Base-by-base conservation (phyloP, 2,329 filamentous ascomycete genomes). In the Didymella segeticola region DNA sequence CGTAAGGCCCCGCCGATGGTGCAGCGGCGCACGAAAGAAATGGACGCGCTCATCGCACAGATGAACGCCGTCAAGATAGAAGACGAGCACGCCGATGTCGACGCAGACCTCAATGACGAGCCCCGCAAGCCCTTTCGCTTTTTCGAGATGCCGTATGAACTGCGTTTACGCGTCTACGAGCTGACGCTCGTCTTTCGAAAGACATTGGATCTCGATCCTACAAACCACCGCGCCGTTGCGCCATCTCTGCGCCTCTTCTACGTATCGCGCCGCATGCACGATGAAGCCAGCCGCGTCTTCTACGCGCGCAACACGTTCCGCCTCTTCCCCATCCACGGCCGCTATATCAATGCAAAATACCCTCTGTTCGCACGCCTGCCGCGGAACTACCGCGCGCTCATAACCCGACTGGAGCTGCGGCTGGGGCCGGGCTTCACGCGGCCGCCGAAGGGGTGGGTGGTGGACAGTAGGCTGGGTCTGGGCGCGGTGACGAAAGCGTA, bases 351-450 rank as follows among this genome's bases (percentile, higher is more conserved):
- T 75, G 86, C 86, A 25, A 90, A 90, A 75, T 85, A 84, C 61
- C 89, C 89, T 1, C 78, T 93, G 0, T 79, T 93, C 23, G 82
- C 86, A 5, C 85, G 89, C 15, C 74, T 93, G 48, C 84, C 85
- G 17, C 74, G 83, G 0, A 77, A 76, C 25, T 87, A 89, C 69
- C 83, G 88, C 27, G 76, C 77, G 14, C 81, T 77, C 38, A 79
- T 93, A 37, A 86, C 82, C 0, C 83, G 83, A 0, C 75, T 93
- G 2, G 86, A 93, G 72, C 74, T 93, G 47, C 83, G 89, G 2
- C 78, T 93, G 0, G 89, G 89, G 0, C 89, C 89, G 0, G 89
- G 89, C 17, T 93, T 88, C 85, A 86, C 79, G 56, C 83, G 83
- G 52, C 89, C 89, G 12, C 89, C 89, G 1, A 79, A 79, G 27